phyloP scores from a whole-genome alignment of 768 basidiomycete species.

The Glaciozyma antarctica region DNA sequence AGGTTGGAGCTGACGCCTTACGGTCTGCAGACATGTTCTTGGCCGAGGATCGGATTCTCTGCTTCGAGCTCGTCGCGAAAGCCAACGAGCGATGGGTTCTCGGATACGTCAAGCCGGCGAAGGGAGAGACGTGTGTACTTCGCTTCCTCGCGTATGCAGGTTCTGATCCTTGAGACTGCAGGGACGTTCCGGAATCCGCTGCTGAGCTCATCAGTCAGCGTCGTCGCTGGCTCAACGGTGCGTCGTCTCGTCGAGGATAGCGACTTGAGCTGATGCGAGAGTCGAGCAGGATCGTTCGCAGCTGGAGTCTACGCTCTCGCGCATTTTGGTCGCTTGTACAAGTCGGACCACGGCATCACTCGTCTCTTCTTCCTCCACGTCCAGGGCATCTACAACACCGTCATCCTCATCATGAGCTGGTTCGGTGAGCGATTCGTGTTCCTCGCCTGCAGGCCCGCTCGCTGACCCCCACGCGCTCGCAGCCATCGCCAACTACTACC shows the following conservation, averaged over 20 bases:
- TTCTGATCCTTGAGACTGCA: conserved; percentile 60
- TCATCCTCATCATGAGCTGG: conserved; percentile 81
- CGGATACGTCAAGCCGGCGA: conserved; percentile 86
- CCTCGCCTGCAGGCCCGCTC: neutral
- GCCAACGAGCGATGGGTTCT: conserved; percentile 71
- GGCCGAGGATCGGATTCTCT: conserved; percentile 92
- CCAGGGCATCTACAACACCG: conserved; percentile 79
- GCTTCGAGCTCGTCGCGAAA: conserved; percentile 94
- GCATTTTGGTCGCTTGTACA: conserved; percentile 57
- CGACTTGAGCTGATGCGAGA: conserved; percentile 56
- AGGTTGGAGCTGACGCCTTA: neutral
- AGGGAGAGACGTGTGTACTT: conserved; percentile 32
- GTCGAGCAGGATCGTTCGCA: conserved; percentile 46
- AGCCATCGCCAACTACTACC: conserved; percentile 32
- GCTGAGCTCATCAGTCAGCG: conserved; percentile 88
- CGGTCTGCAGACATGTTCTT: conserved; percentile 40
- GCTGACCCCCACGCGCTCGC: neutral
- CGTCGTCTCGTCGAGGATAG: conserved; percentile 46
- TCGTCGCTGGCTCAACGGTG: conserved; percentile 92
- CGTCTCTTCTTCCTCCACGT: conserved; percentile 96
- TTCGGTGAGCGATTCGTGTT: conserved; percentile 45
- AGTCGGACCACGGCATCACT: conserved; percentile 72
- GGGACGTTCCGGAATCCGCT: conserved; percentile 63
- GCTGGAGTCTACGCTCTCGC: conserved; percentile 68
- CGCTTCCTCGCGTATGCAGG: conserved; percentile 63